Percentiles rank a stretch among this genome's conserved stretches.
phyloP scores from a whole-genome alignment of 495 filamentous ascomycete species.

The Hypoxylon cercidicola region DNA sequence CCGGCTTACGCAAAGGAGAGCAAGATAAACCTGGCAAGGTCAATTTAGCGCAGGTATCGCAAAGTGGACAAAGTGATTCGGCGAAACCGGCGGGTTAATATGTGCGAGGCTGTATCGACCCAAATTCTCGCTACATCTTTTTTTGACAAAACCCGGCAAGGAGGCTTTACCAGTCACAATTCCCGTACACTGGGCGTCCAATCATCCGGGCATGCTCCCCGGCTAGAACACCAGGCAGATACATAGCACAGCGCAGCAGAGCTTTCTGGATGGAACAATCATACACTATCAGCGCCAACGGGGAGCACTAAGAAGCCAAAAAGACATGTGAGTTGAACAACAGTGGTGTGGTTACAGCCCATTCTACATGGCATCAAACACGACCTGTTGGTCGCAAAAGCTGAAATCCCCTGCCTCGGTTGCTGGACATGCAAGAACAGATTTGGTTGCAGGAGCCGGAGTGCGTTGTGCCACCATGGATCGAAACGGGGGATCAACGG shows the following conservation, averaged over 20 bases:
- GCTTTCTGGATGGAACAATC: constrained; percentile 19
- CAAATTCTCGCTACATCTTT: constrained; percentile 22
- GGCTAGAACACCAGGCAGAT: constrained; percentile 25
- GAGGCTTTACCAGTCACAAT: constrained; percentile 21
- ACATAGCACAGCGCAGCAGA: constrained; percentile 11
- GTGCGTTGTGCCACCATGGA: constrained; percentile 42
- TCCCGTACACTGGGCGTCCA: constrained; percentile 31
- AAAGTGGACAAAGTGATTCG: constrained; percentile 33
- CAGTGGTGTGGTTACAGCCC: constrained; percentile 37
- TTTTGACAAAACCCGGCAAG: constrained; percentile 26
- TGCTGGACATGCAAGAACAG: constrained; percentile 35
- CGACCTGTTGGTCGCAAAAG: constrained; percentile 41
- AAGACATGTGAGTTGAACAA: constrained; percentile 30
- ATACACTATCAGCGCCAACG: constrained; percentile 16
- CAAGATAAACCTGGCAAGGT: constrained; percentile 37
- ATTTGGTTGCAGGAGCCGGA: constrained; percentile 44
- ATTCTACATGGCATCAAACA: constrained; percentile 18
- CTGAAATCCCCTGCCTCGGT: constrained; percentile 38
- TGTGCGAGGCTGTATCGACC: constrained; percentile 43
- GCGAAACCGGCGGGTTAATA: constrained; percentile 43
- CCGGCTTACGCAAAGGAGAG: constrained; percentile 41
- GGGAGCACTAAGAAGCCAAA: constrained; percentile 3
- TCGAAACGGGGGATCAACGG: constrained; percentile 36
- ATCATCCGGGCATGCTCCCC: constrained; percentile 38
- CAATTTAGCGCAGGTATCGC: constrained; percentile 38